These are phyloP conservation scores for Emydomyces testavorans DNA, from an alignment of 2,329 filamentous ascomycete genomes.

Conservation along the genomic window DNA sequence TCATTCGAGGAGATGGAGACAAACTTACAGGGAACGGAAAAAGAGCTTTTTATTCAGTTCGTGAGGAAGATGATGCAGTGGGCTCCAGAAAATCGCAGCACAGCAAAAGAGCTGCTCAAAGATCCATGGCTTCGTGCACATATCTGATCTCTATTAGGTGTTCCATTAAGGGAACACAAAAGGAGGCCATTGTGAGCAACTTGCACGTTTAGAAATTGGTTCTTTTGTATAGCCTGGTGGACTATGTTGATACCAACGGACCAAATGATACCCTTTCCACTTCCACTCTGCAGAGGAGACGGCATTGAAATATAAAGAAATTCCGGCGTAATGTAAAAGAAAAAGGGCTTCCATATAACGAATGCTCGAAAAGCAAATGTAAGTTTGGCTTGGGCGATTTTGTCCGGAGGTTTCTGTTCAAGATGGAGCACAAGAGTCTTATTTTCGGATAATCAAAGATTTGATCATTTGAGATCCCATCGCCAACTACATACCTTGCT, in stretches of 20 bases:
- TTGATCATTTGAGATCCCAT: not conserved
- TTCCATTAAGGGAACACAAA: not conserved
- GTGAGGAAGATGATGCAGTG: constrained; percentile 16
- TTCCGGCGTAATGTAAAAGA: too few species aligned
- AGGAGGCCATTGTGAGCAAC: not conserved
- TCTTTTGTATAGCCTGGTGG: not conserved
- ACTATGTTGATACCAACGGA: too few species aligned
- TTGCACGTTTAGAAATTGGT: not conserved
- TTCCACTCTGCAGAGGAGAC: not conserved
- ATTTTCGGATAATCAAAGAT: not conserved
- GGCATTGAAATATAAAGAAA: not conserved
- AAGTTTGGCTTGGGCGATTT: not conserved
- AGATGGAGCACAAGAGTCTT: not conserved
- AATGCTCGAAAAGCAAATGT: too few species aligned
- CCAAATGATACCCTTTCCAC: not conserved
- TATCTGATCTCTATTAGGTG: too few species aligned
- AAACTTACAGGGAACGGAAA: not conserved
- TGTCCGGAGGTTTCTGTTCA: not conserved
- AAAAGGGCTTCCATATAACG: too few species aligned
- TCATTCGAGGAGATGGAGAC: not conserved
- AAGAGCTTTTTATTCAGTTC: constrained; percentile 14
- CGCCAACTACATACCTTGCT: not conserved
- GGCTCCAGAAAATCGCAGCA: constrained; percentile 23
- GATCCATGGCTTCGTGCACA: too few species aligned
- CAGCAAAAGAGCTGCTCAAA: constrained; percentile 22